Base-by-base conservation (phyloP, 2,329 filamentous ascomycete genomes). In the Cladophialophora exuberans region DNA sequence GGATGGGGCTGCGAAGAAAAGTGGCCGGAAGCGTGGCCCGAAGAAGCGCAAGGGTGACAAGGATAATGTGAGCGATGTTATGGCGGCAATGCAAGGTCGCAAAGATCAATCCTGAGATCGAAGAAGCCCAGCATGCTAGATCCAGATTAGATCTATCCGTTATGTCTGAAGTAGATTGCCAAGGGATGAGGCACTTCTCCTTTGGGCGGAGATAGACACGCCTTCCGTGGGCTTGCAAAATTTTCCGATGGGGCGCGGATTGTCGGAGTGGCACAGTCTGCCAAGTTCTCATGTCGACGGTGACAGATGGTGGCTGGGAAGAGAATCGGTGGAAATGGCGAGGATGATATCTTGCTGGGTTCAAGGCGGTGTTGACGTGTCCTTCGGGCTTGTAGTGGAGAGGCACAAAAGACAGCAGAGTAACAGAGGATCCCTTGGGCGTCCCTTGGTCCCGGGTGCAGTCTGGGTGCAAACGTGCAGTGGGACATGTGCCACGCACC, bases 21-120 rank as follows among this genome's bases (percentile, higher is more conserved):
- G 48, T 48, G 57, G 44, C 7, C 39, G 76, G 59, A 79, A 79
- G 73, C 82, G 87, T 57, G 74, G 75, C n/a, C 73, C 75, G 10
- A 78, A 77, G 70, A 77, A 78, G 70, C 75, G 71, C 63, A 79
- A 79, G 68, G 73, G 77, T 43, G 74, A 80, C 66, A 76, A 75
- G 59, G 69, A 97, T 67, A 93, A 80, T 72, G 88, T 84, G 11
- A 82, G 82, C 4, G 90, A 96, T 76, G 89, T 96, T 50, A 75
- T 96, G 77, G 83, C 83, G 54, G 88, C 90, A 23, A 81, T 96
- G 65, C 88, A 94, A 68, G 77, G 79, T 61, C 76, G 82, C 61
- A 81, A 80, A 68, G 52, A 54, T 39, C 52, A 59, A 31, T 42
- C 53, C 28, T 44, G 44, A 20, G 6, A 6, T 13, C 10, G 31